Percentiles rank a stretch among this genome's conserved stretches.
phyloP scores from a whole-genome alignment of 345 rosid genomes.

The Gossypium stocksii region DNA sequence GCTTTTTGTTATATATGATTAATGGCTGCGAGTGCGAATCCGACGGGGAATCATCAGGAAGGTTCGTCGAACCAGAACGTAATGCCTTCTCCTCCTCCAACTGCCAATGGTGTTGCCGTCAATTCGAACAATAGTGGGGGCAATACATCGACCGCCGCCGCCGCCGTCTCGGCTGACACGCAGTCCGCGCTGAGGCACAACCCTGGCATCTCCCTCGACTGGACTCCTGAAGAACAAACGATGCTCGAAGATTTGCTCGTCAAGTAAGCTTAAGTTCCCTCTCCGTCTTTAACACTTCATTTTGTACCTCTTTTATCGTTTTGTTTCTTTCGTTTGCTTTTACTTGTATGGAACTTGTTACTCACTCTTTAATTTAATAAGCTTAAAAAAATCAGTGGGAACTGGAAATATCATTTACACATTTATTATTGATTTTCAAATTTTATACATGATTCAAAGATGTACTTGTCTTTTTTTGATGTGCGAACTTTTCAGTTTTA shows the following conservation, averaged over 20 bases:
- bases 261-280: slow-evolving; percentile 40
- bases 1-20: not conserved
- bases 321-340: not conserved
- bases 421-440: not conserved
- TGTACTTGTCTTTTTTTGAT: not conserved
- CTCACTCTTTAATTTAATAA: not conserved
- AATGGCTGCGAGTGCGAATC: slow-evolving; percentile 80
- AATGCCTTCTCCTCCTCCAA: slow-evolving; percentile 26
- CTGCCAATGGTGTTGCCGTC: slow-evolving; percentile 45
- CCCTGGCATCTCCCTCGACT: slow-evolving; percentile 61
- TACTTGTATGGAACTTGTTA: not conserved
- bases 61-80: slow-evolving; percentile 41
- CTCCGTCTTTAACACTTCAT: not conserved
- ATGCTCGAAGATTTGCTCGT: slow-evolving; percentile 61
- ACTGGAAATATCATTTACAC: not conserved
- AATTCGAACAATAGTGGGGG: slow-evolving; percentile 46
- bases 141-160: not conserved
- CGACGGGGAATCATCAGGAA: slow-evolving; percentile 48
- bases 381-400: not conserved
- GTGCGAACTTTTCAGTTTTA: not conserved
- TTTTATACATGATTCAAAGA: not conserved
- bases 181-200: slow-evolving; percentile 57
- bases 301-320: not conserved
- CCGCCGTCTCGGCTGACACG: slow-evolving; percentile 30
- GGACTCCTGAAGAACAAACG: slow-evolving; percentile 72